Evolutionary conservation across 805 yeast species (phyloP), one percentile per base, ranked within the genome.

Genomic region (Candida pseudoglaebosa): DNA sequence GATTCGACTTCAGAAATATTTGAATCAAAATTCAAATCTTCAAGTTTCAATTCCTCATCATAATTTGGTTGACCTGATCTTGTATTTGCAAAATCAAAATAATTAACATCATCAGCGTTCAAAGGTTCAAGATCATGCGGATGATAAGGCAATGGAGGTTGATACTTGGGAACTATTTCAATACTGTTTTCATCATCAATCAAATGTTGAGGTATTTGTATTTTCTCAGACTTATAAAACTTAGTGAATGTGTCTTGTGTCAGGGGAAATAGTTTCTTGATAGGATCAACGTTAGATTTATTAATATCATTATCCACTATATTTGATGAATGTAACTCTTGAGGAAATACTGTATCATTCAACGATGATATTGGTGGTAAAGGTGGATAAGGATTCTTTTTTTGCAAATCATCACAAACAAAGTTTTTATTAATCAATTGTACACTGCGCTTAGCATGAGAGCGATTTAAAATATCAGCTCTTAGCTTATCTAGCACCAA

Each of bases 61-160:
- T 28, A 15, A 21, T 36, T 33, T 33, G 12, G 28, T 39, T 39
- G 20, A 29, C 37, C 32, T 40, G 37, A 34, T 35, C 37, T 43
- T 38, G 53, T 34, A 12, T 22, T 22, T 22, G 26, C 26, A 22
- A 22, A 22, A 22, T 22, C 26, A 60, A 62, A 43, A 37, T 53
- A 28, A n/a, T 44, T 28, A 40, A 53, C 38, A 36, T 51, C 49
- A n/a, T 39, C 44, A n/a, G 53, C 49, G 4, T 59, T 49, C 24
- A 73, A 57, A 1, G 71, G 68, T n/a, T 65, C 66, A 43, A 67
- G 56, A 29, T 68, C 70, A 44, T 60, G 47, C 18, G 83, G 82
- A 4, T 61, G 52, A 42, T 72, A 68, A 2, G 70, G 67, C 17
- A 67, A 44, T 16, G 65, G 71, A 2, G 57, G 58, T 20, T 55